phyloP scores from a whole-genome alignment of 1,284 basidiomycete genomes.

The Cutaneotrichosporon sp. region DNA sequence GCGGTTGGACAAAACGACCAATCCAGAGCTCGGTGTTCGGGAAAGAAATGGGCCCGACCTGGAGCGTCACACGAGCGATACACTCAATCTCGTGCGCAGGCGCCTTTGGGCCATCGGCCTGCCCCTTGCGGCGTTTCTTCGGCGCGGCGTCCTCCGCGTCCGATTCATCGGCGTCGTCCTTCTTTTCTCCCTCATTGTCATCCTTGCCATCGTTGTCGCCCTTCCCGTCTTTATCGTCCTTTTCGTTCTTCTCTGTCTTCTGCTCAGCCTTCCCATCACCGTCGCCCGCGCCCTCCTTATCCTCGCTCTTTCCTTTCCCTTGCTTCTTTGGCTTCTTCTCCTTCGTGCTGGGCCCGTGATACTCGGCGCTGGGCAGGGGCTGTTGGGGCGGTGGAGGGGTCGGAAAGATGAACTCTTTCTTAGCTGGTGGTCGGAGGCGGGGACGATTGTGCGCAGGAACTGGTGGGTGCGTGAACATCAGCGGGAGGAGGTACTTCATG shows the following conservation, averaged over 20 bases:
- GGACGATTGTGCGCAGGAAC: constrained; percentile 38
- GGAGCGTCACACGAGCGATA: constrained; percentile 36
- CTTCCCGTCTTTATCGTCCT: not conserved
- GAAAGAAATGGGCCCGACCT: constrained; percentile 40
- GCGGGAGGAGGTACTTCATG: constrained; percentile 38
- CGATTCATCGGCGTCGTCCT: not conserved
- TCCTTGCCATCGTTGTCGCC: not conserved
- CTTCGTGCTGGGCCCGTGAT: constrained; percentile 12
- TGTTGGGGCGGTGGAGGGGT: constrained; percentile 28
- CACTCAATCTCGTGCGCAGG: constrained; percentile 46
- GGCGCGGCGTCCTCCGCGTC: constrained; percentile 5
- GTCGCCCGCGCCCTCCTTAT: constrained; percentile 1
- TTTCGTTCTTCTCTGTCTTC: not conserved
- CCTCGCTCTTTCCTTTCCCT: not conserved
- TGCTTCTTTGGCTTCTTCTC: constrained; percentile 6
- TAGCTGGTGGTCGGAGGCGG: constrained; percentile 28
- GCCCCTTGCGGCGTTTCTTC: constrained; percentile 1
- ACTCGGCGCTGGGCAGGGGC: constrained; percentile 24
- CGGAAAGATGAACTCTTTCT: constrained; percentile 36
- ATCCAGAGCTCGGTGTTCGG: constrained; percentile 44
- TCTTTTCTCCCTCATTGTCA: not conserved
- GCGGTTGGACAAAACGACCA: constrained; percentile 39
- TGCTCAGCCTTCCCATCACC: not conserved
- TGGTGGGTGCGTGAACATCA: constrained; percentile 41
- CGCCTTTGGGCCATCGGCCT: constrained; percentile 19